Evolutionary conservation across 208 protist genomes (phyloP), one percentile per base, ranked within the genome.

Genomic region (Herpetomonas samuelpessoai): DNA sequence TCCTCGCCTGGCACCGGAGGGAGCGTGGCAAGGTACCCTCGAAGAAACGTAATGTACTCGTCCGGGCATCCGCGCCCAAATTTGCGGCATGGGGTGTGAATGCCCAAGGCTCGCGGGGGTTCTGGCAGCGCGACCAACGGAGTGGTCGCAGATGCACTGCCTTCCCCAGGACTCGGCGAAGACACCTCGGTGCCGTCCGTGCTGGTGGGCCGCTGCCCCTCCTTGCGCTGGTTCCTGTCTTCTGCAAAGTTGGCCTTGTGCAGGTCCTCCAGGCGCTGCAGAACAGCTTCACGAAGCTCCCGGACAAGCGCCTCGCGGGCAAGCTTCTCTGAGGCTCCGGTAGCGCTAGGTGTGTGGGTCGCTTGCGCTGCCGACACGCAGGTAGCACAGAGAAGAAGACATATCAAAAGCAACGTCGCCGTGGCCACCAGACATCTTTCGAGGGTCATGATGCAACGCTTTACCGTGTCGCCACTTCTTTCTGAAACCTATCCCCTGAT

Each of bases 61-160:
- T 80, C 69, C 0, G 79, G 74, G 53, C 84, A 91, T 19, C 57
- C 65, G 9, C 71, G 54, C 7, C 79, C 84, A 57, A 83, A 83
- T 49, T 77, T 85, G 12, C 69, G 55, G 62, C 84, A 91, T 0
- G 84, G 55, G 12, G 80, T 68, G 62, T 91, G 84, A 27, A 86
- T 58, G 24, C 84, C 84, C 4, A 85, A 38, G 29, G 76, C 49
- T 12, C 41, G 65, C 21, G 84, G 80, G 1, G 84, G 80, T 14
- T 63, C 65, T 0, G 80, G 77, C 2, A 80, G 12, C 35, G 49
- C 14, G n/a, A n/a, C n/a, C n/a, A n/a, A n/a, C n/a, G n/a, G n/a
- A n/a, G n/a, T n/a, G n/a, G n/a, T n/a, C n/a, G n/a, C n/a, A n/a
- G n/a, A n/a, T n/a, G n/a, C n/a, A n/a, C n/a, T n/a, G n/a, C n/a